Evolutionary conservation across 352 stramenopile genomes (phyloP).

Genomic region (Globisporangium acanthophoron): DNA sequence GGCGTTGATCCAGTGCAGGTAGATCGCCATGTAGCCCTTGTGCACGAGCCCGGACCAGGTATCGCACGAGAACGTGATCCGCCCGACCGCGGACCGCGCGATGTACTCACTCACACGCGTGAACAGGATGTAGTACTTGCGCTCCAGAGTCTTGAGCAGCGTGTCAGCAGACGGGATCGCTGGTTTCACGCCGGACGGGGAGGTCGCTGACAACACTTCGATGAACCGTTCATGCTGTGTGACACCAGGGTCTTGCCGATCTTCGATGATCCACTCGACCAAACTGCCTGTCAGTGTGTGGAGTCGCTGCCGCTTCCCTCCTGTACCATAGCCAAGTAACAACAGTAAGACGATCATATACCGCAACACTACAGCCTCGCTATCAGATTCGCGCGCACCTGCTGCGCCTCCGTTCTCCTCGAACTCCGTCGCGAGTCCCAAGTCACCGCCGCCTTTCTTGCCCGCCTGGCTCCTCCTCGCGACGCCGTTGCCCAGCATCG

Average conservation of each 20-base stretch:
- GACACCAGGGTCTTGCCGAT: conserved; percentile 58
- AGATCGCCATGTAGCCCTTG: conserved; percentile 71
- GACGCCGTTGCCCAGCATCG: conserved; percentile 13
- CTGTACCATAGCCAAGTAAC: conserved; percentile 11
- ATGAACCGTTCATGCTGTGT: conserved; percentile 69
- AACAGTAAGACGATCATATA: neutral
- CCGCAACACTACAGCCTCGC: neutral
- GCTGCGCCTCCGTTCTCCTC: conserved; percentile 52
- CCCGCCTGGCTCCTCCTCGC: conserved; percentile 37
- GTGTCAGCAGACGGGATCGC: conserved; percentile 42
- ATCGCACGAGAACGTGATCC: conserved; percentile 75
- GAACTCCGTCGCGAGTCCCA: conserved; percentile 23
- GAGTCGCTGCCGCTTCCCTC: conserved; percentile 61
- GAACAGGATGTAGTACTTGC: conserved; percentile 71
- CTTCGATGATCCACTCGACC: conserved; percentile 74
- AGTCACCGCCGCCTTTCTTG: conserved; percentile 44
- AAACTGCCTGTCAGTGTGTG: conserved; percentile 54
- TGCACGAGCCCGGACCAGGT: conserved; percentile 66
- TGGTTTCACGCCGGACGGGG: conserved; percentile 31
- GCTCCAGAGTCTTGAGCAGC: conserved; percentile 64
- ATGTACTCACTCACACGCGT: conserved; percentile 69
- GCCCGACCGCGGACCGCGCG: conserved; percentile 57
- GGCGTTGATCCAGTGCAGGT: conserved; percentile 80
- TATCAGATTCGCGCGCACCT: conserved; percentile 25
- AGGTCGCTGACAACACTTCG: conserved; percentile 37